Base-by-base conservation (phyloP, 1,139 yeast genomes). In the Taphrina betulina region DNA sequence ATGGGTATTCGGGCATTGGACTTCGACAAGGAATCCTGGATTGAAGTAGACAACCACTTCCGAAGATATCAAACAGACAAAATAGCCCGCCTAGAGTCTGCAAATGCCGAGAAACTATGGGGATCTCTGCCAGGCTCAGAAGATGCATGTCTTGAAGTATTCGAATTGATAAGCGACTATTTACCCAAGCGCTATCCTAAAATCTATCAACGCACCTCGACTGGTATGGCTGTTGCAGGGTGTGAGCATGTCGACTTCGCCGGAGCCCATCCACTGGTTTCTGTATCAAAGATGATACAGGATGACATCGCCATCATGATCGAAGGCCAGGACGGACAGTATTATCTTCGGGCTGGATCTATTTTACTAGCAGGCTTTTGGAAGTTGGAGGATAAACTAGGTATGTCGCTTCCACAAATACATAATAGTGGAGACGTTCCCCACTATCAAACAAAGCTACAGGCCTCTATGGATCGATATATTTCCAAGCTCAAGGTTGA, bases 391-490 rank as follows among this genome's bases (percentile, higher is more conserved):
- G 86, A 82, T 63, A 82, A 82, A 66, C 65, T 64, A 22, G 62
- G 63, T 26, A 61, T 62, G 65, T 80, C 83, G n/a, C 69, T 82
- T 48, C 71, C 76, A 50, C 73, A 72, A 33, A 81, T 82, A 61
- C 87, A 82, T 65, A 78, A 81, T 20, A 70, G 78, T 35, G 86
- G 85, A 20, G 83, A 80, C 62, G 87, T 82, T 33, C 87, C 87
- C 10, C 78, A 81, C 65, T 82, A 77, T 64, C 72, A 77, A 57
- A 78, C 76, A 41, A 78, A 81, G 63, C 73, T 82, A 62, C 77
- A 79, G 65, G 69, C 72, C 35, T 82, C 84, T 5, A 82, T 82
- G 87, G 82, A 80, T 62, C 79, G 79, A 64, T 81, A 81, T 67
- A 81, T 82, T 66, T 68, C 74, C 34, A 70, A 84, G 62, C 70